A percentile compares a stretch with the other conserved stretches of the same genome.
Evolutionary conservation across 2,329 filamentous ascomycete species (phyloP).

Genomic region (Emericellopsis cladophorae): DNA sequence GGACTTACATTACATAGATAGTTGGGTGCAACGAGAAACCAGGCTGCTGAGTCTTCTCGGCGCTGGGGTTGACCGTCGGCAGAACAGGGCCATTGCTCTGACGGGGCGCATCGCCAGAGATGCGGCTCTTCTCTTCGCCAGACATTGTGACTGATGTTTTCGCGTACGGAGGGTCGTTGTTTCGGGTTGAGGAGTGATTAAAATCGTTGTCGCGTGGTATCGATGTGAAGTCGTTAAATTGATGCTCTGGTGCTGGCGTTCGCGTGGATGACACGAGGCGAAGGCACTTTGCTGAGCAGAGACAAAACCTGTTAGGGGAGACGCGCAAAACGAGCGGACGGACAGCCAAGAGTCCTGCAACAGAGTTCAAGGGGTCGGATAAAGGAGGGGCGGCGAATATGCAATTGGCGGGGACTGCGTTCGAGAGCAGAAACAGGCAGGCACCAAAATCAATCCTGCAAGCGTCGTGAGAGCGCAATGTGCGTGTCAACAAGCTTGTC

Average conservation of each 20-base stretch:
- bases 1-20: constrained; percentile 64
- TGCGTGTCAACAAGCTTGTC: not conserved
- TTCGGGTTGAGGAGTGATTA: constrained; percentile 10
- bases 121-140: constrained; percentile 66
- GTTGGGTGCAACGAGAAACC: constrained; percentile 53
- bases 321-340: constrained; percentile 25
- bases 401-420: constrained; percentile 19
- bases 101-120: constrained; percentile 65
- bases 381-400: constrained; percentile 17
- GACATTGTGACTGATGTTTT: constrained; percentile 34
- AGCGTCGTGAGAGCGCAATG: not conserved
- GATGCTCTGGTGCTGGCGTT: too few species aligned
- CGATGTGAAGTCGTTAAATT: too few species aligned
- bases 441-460: not conserved
- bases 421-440: constrained; percentile 3
- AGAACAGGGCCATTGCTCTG: constrained; percentile 50
- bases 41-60: constrained; percentile 59
- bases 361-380: constrained; percentile 5
- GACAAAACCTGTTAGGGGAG: constrained; percentile 16
- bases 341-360: constrained; percentile 18
- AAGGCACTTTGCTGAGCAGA: constrained; percentile 8
- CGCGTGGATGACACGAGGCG: constrained; percentile 6
- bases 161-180: too few species aligned
- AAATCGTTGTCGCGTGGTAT: constrained; percentile 2
- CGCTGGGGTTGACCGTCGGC: constrained; percentile 67